phyloP scores from a whole-genome alignment of 306 rosid species.

The Datisca glomerata region DNA sequence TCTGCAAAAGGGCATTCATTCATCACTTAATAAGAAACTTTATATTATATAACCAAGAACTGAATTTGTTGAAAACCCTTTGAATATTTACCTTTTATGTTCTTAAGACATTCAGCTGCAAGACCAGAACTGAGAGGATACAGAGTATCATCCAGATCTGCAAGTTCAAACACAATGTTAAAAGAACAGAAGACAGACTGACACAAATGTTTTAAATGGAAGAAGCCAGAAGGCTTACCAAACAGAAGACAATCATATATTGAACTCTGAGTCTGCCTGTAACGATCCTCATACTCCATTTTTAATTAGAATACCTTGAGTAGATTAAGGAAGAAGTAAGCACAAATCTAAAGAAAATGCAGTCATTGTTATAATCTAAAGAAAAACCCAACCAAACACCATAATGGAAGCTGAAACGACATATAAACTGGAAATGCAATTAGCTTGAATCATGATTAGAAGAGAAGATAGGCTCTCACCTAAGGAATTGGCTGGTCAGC shows the following conservation, averaged over 20 bases:
- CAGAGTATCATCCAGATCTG: conserved; percentile 93
- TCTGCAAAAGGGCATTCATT: conserved; percentile 24
- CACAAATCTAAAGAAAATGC: conserved; percentile 18
- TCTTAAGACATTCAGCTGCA: conserved; percentile 49
- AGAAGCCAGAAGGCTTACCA: conserved; percentile 29
- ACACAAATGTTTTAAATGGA: not conserved
- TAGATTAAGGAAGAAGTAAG: conserved; percentile 15
- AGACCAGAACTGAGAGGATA: conserved; percentile 74
- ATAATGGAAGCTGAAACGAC: no score
- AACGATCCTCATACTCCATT: conserved; percentile 60
- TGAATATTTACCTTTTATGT: conserved; percentile 79
- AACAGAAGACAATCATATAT: conserved; percentile 86
- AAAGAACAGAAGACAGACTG: not conserved
- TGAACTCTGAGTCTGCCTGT: conserved; percentile 51
- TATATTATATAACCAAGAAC: no score
- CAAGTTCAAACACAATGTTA: conserved; percentile 3
- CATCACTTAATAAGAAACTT: no score
- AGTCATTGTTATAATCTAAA: no score
- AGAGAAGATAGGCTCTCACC: not conserved
- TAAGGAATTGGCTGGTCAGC: no score
- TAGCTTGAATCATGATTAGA: no score
- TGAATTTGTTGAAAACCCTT: no score
- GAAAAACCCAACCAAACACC: no score
- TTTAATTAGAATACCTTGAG: conserved; percentile 25
- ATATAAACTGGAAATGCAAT: no score